These are phyloP conservation scores for Alternaria incomplexa DNA, from an alignment of 2,329 filamentous ascomycete species.

Conservation along the genomic window DNA sequence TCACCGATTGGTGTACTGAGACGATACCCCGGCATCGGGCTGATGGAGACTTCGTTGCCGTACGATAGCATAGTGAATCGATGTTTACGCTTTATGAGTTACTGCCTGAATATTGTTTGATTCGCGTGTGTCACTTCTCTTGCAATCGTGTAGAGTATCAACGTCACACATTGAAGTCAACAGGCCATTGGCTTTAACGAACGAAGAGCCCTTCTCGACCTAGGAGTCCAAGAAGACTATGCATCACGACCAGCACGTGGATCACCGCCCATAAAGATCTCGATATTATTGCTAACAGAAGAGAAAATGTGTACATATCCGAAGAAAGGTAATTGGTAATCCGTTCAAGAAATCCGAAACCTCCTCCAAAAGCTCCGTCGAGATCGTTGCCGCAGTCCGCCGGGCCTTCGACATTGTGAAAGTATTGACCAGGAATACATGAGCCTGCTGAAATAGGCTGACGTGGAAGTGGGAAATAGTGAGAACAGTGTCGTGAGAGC, in stretches of 20 bases:
- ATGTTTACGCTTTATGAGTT: background rate
- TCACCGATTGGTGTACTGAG: background rate
- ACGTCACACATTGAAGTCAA: background rate
- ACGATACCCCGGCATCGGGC: constrained; percentile 5
- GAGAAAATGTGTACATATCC: constrained; percentile 20
- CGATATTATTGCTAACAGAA: background rate
- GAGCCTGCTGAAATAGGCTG: background rate
- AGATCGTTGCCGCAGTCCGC: constrained; percentile 19
- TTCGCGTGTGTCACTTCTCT: background rate
- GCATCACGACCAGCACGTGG: background rate
- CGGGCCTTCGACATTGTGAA: constrained; percentile 17
- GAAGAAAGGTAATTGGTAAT: constrained; percentile 1
- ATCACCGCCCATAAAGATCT: background rate
- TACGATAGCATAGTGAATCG: background rate
- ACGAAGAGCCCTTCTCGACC: background rate
- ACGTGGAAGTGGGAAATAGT: background rate
- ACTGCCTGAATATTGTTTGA: background rate
- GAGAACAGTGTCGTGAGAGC: constrained; percentile 4
- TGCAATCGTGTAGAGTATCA: background rate
- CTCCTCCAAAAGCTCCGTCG: constrained; percentile 26
- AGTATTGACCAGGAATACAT: constrained; percentile 29
- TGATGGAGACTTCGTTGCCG: background rate
- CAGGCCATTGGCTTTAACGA: background rate
- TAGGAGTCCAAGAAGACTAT: background rate
- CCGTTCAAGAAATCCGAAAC: constrained; percentile 19